A percentile compares a stretch with the other conserved stretches of the same genome.
Evolutionary conservation across 495 filamentous ascomycete species (phyloP).

Genomic region (Pseudomonodictys pantanalensis): DNA sequence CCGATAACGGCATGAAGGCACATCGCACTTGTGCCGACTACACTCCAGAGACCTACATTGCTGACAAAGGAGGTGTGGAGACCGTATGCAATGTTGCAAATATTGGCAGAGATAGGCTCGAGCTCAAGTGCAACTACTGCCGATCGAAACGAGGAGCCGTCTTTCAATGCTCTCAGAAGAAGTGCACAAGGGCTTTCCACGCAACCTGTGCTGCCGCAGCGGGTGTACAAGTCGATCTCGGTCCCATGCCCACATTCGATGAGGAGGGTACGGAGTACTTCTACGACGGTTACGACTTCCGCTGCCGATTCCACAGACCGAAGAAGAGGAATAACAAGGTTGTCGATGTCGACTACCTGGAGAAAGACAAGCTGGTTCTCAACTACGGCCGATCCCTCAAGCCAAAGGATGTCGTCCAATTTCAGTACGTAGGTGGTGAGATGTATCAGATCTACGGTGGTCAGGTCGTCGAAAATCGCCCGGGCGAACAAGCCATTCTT

Average conservation of each 20-base stretch:
- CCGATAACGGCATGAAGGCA: constrained; percentile 81
- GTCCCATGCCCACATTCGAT: constrained; percentile 77
- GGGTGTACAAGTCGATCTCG: constrained; percentile 86
- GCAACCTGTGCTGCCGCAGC: constrained; percentile 90
- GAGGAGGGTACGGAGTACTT: constrained; percentile 91
- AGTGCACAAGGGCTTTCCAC: constrained; percentile 91
- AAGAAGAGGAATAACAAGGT: constrained; percentile 82
- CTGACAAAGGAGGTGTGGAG: constrained; percentile 62
- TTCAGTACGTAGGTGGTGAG: constrained; percentile 78
- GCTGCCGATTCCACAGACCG: constrained; percentile 87
- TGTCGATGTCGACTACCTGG: constrained; percentile 60
- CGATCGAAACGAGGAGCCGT: constrained; percentile 89
- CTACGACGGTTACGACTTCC: constrained; percentile 82
- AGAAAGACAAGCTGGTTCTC: constrained; percentile 67
- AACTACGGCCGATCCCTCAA: constrained; percentile 66
- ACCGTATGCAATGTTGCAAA: constrained; percentile 71
- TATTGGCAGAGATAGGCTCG: constrained; percentile 82
- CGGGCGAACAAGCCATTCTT: constrained; percentile 68
- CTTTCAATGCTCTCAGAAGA: constrained; percentile 95
- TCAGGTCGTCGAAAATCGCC: constrained; percentile 80
- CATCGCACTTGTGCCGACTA: constrained; percentile 89
- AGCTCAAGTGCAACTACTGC: constrained; percentile 92
- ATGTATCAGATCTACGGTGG: constrained; percentile 71
- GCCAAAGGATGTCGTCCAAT: constrained; percentile 76
- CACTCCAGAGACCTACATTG: constrained; percentile 86